phyloP scores from a whole-genome alignment of 176 grass and related monocot species.

The Hsuehochloa calcarea region DNA sequence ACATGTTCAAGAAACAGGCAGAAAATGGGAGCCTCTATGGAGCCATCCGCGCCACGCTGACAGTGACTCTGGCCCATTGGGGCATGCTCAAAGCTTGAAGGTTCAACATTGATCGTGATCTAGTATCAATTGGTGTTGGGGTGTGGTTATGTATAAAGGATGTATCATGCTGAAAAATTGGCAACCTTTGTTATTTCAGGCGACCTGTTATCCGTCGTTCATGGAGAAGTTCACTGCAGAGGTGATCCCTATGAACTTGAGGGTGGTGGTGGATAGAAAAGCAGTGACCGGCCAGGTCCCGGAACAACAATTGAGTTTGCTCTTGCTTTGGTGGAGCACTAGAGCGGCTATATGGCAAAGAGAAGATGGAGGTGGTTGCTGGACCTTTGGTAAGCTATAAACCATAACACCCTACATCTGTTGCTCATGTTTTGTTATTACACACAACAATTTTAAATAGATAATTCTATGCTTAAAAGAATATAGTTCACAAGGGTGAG shows the following conservation, averaged over 20 bases:
- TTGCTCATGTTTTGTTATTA: background rate
- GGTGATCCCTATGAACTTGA: constrained; percentile 53
- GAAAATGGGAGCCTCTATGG: constrained; percentile 66
- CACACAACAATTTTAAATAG: background rate
- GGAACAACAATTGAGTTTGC: constrained; percentile 62
- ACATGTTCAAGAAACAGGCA: constrained; percentile 78
- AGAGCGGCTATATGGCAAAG: constrained; percentile 56
- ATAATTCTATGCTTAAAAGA: background rate
- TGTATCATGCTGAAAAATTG: background rate
- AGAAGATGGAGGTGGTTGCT: constrained; percentile 62
- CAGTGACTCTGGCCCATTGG: constrained; percentile 70
- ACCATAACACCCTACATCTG: background rate
- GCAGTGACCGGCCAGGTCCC: constrained; percentile 59
- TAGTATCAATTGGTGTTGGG: background rate
- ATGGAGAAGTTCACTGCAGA: constrained; percentile 65
- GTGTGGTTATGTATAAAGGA: background rate
- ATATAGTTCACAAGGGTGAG: background rate
- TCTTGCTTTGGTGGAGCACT: constrained; percentile 63
- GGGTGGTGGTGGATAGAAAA: constrained; percentile 64
- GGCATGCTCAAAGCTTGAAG: constrained; percentile 86
- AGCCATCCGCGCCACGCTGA: constrained; percentile 66
- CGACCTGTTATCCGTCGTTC: constrained; percentile 61
- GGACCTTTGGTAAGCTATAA: constrained; percentile 59
- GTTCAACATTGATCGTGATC: constrained; percentile 10
- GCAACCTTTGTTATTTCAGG: constrained; percentile 43